Conservation (phyloP, 352 stramenopile species). For the Phytopythium litorale region DNA sequence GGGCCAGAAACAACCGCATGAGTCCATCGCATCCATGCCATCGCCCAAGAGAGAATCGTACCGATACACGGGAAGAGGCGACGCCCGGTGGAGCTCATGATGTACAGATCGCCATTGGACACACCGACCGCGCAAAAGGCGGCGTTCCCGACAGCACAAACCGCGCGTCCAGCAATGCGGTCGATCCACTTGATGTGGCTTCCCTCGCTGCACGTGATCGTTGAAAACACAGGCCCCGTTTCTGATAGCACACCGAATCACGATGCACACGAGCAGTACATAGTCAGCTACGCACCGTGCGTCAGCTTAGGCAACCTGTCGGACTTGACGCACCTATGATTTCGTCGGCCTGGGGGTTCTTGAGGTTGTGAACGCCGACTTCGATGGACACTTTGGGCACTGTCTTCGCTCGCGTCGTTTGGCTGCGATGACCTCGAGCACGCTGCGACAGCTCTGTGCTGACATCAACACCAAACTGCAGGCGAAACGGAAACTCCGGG, state of each 20-base stretch:
- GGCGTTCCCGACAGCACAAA: constrained; percentile 59
- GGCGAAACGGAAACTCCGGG: constrained; percentile 48
- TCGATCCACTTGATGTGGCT: constrained; percentile 76
- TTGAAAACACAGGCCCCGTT: constrained; percentile 62
- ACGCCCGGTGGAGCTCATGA: constrained; percentile 55
- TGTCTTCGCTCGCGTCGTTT: neutral
- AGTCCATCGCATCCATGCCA: neutral
- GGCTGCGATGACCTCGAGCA: neutral
- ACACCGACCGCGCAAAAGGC: constrained; percentile 58
- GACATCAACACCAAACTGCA: constrained; percentile 68
- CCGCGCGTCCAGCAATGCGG: constrained; percentile 56
- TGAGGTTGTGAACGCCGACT: constrained; percentile 67
- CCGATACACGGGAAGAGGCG: constrained; percentile 79
- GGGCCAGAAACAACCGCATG: constrained; percentile 1
- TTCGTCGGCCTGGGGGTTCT: constrained; percentile 35
- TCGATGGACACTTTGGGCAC: constrained; percentile 35
- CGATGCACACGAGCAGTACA: neutral
- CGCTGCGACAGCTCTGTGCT: constrained; percentile 15
- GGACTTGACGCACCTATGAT: constrained; percentile 30
- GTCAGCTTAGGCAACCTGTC: constrained; percentile 2
- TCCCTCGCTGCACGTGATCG: constrained; percentile 53
- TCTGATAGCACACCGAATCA: constrained; percentile 21
- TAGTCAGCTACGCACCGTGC: neutral
- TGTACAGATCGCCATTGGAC: constrained; percentile 61
- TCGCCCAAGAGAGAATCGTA: constrained; percentile 14